phyloP scores from a whole-genome alignment of 371 early-diverging fungal genomes.

The Haplosporangium sp. region DNA sequence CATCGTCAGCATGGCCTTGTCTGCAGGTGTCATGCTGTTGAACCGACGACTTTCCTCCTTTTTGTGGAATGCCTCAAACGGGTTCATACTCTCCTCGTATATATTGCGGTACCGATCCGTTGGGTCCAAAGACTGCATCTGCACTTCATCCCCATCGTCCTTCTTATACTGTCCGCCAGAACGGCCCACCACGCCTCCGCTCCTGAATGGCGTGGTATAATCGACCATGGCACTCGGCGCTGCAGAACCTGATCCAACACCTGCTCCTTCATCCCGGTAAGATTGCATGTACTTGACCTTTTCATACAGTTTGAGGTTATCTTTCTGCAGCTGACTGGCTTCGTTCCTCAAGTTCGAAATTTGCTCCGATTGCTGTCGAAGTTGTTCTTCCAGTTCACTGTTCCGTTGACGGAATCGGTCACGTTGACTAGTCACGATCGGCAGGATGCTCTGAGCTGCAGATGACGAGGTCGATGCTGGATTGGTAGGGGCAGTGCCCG shows the following conservation, averaged over 20 bases:
- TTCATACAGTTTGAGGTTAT: constrained; percentile 90
- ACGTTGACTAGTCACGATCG: constrained; percentile 89
- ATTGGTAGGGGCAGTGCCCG: constrained; percentile 11
- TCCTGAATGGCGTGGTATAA: constrained; percentile 40
- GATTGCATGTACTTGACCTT: constrained; percentile 81
- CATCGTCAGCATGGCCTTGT: constrained; percentile 74
- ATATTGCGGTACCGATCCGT: constrained; percentile 77
- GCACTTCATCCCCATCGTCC: constrained; percentile 43
- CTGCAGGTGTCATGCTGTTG: constrained; percentile 79
- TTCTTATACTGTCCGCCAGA: constrained; percentile 34
- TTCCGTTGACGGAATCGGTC: constrained; percentile 90
- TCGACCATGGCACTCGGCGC: constrained; percentile 34
- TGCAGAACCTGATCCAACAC: constrained; percentile 19
- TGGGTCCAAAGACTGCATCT: constrained; percentile 60
- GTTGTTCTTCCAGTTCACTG: constrained; percentile 83
- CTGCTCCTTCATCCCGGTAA: constrained; percentile 56
- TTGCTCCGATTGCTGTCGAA: constrained; percentile 65
- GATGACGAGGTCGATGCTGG: constrained; percentile 25
- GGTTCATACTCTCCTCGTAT: constrained; percentile 90
- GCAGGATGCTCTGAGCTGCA: constrained; percentile 71
- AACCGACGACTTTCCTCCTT: constrained; percentile 81
- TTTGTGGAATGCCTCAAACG: constrained; percentile 86
- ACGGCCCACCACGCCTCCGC: constrained; percentile 29
- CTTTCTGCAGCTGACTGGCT: constrained; percentile 72
- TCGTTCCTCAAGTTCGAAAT: constrained; percentile 76